These are phyloP conservation scores for Pseudozyma hubeiensis DNA, from an alignment of 1,284 basidiomycete species.

Conservation along the genomic window DNA sequence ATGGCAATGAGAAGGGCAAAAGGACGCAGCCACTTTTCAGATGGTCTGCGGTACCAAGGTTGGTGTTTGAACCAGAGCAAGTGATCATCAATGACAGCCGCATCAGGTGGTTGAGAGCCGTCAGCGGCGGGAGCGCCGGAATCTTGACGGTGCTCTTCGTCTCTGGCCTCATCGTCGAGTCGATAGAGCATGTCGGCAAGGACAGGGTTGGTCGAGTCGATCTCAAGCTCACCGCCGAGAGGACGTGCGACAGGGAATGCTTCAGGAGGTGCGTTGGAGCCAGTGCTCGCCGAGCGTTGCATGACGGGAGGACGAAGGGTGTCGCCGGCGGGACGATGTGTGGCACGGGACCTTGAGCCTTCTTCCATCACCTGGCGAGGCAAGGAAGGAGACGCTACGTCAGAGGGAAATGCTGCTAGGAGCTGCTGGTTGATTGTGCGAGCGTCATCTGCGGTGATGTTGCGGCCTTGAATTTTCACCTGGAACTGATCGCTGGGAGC, in stretches of 20 bases:
- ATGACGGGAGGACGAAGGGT: slow-evolving; percentile 28
- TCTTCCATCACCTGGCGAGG: slow-evolving; percentile 30
- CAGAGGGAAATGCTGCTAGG: slow-evolving; percentile 17
- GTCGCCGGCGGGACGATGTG: neutral
- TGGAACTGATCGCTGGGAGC: slow-evolving; percentile 24
- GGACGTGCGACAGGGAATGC: slow-evolving; percentile 30
- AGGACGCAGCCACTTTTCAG: slow-evolving; percentile 58
- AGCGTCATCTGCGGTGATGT: slow-evolving; percentile 18
- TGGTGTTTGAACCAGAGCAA: slow-evolving; percentile 50
- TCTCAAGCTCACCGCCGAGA: slow-evolving; percentile 39
- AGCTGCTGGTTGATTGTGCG: slow-evolving; percentile 14
- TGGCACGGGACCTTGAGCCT: slow-evolving; percentile 15
- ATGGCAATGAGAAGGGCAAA: slow-evolving; percentile 57
- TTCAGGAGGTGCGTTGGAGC: slow-evolving; percentile 24
- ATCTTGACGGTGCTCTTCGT: slow-evolving; percentile 12
- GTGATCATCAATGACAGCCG: slow-evolving; percentile 40
- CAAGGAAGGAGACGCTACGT: slow-evolving; percentile 26
- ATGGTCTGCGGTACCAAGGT: slow-evolving; percentile 60
- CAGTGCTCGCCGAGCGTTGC: slow-evolving; percentile 24
- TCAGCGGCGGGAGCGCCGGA: neutral
- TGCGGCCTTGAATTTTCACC: slow-evolving; percentile 28
- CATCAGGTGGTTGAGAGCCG: neutral
- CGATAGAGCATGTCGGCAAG: slow-evolving; percentile 55
- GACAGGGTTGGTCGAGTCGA: slow-evolving; percentile 51
- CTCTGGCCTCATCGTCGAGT: slow-evolving; percentile 42